Evolutionary conservation across 202 grass and related monocot genomes (phyloP).

Genomic region (Tripidium arundinaceum): DNA sequence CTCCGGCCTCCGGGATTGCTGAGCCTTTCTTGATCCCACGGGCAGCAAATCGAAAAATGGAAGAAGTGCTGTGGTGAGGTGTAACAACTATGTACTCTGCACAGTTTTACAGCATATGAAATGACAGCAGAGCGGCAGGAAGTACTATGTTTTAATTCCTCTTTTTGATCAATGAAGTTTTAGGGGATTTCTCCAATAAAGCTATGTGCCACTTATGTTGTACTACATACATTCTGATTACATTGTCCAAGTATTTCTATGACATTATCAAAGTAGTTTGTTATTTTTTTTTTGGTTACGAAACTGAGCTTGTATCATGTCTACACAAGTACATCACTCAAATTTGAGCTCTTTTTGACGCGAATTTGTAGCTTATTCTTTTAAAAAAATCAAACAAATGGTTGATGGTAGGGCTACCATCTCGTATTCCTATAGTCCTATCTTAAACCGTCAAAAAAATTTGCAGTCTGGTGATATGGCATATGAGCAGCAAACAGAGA

Average conservation of each 20-base stretch:
- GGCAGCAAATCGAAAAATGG: background rate
- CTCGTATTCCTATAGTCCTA: too few relatives aligned
- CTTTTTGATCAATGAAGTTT: background rate
- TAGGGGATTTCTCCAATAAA: background rate
- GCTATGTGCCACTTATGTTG: background rate
- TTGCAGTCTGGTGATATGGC: too few relatives aligned
- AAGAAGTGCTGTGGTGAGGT: too few relatives aligned
- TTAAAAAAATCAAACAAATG: too few relatives aligned
- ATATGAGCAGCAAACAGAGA: too few relatives aligned
- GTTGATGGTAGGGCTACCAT: too few relatives aligned
- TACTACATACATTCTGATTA: background rate
- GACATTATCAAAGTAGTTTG: background rate
- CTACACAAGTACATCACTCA: too few relatives aligned
- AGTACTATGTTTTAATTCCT: background rate
- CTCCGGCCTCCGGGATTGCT: background rate
- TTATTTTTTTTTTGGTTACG: background rate
- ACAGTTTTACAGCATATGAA: background rate
- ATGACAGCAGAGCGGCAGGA: background rate
- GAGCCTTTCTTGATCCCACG: background rate
- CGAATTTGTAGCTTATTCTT: background rate
- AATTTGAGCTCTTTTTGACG: too few relatives aligned
- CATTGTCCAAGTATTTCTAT: background rate
- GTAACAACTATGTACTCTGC: background rate
- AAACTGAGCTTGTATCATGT: too few relatives aligned
- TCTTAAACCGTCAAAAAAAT: too few relatives aligned